Evolutionary conservation across 2,329 filamentous ascomycete species (phyloP), one percentile per base, ranked within the genome.

Genomic region (Pseudogymnoascus sp.): DNA sequence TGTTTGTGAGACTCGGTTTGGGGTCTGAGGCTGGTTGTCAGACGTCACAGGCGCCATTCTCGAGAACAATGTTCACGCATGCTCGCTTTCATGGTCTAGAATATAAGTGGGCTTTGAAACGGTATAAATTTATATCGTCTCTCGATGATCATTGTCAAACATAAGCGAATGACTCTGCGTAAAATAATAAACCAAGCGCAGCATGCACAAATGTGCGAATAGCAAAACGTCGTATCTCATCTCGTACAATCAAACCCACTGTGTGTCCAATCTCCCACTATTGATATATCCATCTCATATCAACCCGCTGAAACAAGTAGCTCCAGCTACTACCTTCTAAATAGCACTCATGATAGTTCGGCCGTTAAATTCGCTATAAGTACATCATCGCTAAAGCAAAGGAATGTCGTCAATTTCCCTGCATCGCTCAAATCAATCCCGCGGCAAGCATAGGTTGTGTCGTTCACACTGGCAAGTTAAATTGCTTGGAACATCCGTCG

Each of bases 401-500:
- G 47, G 28, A 32, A 54, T 32, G 16, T 54, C n/a, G 7, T 32
- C 25, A 32, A 25, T 54, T 54, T 30, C 4, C 47, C 8, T 8
- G 47, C 47, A 18, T 54, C 47, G 47, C 28, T 20, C 18, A 54
- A 54, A 32, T 20, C 47, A 32, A 28, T 16, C 25, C 47, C 14
- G n/a, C 7, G 47, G n/a, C 28, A 20, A 14, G 28, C 6, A 32
- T 20, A 2, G 28, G 28, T 8, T 20, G 5, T 32, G 47, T 18
- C 32, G n/a, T 18, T 54, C 47, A 54, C 18, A 54, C 28, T 54
- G 47, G 32, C 7, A 54, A 14, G 47, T 72, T 70, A 62, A 86
- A 86, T 50, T 88, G 79, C 67, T 83, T 87, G 11, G 87, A 82
- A 70, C 89, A 91, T 12, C 88, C 88, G 67, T 91, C 88, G 72